These are phyloP conservation scores for Calonectria hawksworthii DNA, from an alignment of 2,329 filamentous ascomycete species.

Conservation along the genomic window DNA sequence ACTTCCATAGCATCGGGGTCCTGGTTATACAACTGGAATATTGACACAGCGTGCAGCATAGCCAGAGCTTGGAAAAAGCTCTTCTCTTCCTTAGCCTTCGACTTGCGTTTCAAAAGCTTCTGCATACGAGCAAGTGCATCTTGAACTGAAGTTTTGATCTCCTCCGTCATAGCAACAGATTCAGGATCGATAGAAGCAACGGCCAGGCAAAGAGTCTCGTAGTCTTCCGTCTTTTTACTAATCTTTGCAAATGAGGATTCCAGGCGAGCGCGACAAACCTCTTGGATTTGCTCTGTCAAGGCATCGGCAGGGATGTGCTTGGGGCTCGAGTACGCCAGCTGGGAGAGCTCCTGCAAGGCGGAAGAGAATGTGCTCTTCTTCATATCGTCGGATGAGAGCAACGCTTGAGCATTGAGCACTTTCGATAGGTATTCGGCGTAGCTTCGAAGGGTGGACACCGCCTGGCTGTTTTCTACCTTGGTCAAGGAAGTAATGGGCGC, in stretches of 20 bases:
- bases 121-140: constrained; percentile 67
- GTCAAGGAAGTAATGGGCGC: constrained; percentile 54
- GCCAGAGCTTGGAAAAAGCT: constrained; percentile 74
- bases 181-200: constrained; percentile 67
- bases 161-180: constrained; percentile 68
- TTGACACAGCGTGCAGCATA: constrained; percentile 85
- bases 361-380: constrained; percentile 50
- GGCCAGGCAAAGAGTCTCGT: constrained; percentile 66
- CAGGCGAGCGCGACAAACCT: constrained; percentile 69
- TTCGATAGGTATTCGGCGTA: constrained; percentile 70
- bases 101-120: constrained; percentile 63
- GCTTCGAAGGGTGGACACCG: constrained; percentile 57
- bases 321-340: constrained; percentile 67
- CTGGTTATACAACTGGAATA: constrained; percentile 91
- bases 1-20: constrained; percentile 88
- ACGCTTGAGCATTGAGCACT: constrained; percentile 57
- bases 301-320: constrained; percentile 57
- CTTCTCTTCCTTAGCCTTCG: constrained; percentile 53
- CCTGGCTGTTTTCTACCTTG: constrained; percentile 45
- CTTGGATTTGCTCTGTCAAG: constrained; percentile 66
- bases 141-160: constrained; percentile 65
- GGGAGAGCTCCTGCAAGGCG: constrained; percentile 67
- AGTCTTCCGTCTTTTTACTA: constrained; percentile 66
- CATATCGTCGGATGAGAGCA: constrained; percentile 46
- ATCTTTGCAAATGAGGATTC: constrained; percentile 71